Percentiles rank a stretch among this genome's conserved stretches.
These are phyloP conservation scores for Fermentozyma sake DNA, from an alignment of 1,139 yeast species.

Conservation along the genomic window DNA sequence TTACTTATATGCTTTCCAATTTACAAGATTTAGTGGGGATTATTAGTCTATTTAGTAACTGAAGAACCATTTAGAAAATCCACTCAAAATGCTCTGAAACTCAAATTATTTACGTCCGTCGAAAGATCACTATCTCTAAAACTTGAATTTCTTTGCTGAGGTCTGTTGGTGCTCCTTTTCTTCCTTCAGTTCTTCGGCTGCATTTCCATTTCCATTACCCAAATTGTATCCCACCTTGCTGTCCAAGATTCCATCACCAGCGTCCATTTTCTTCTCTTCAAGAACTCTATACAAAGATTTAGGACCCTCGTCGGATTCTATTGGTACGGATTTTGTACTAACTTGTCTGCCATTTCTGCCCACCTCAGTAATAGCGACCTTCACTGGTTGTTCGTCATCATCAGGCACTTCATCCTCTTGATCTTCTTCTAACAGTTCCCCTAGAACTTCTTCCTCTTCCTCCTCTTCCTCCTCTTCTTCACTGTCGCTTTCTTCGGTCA, in stretches of 20 bases:
- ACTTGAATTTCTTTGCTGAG: slow-evolving; percentile 10
- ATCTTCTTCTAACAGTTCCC: slow-evolving; percentile 3
- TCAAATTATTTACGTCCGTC: too few species aligned
- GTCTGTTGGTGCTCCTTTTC: slow-evolving; percentile 2
- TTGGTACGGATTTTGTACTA: too few species aligned
- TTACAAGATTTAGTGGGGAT: too few species aligned
- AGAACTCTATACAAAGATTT: slow-evolving; percentile 27
- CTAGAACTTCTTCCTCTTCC: slow-evolving; percentile 5
- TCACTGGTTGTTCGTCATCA: slow-evolving; percentile 7
- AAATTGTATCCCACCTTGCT: slow-evolving; percentile 19
- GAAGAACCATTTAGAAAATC: too few species aligned
- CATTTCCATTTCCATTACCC: slow-evolving; percentile 5
- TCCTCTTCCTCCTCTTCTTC: slow-evolving; percentile 23
- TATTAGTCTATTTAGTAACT: too few species aligned
- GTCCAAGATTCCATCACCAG: slow-evolving; percentile 13
- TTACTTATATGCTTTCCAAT: too few species aligned
- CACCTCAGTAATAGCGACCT: slow-evolving; percentile 10
- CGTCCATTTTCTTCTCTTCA: slow-evolving; percentile 17
- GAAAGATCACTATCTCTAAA: slow-evolving; percentile 7
- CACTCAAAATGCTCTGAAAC: too few species aligned
- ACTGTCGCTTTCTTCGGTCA: slow-evolving; percentile 31
- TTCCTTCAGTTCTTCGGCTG: slow-evolving; percentile 1
- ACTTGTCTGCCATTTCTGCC: slow-evolving; percentile 3
- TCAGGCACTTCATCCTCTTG: slow-evolving; percentile 1
- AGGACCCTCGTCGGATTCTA: slow-evolving; percentile 3